Conservation (phyloP, 495 filamentous ascomycete genomes). For the Cetradonia linearis region DNA sequence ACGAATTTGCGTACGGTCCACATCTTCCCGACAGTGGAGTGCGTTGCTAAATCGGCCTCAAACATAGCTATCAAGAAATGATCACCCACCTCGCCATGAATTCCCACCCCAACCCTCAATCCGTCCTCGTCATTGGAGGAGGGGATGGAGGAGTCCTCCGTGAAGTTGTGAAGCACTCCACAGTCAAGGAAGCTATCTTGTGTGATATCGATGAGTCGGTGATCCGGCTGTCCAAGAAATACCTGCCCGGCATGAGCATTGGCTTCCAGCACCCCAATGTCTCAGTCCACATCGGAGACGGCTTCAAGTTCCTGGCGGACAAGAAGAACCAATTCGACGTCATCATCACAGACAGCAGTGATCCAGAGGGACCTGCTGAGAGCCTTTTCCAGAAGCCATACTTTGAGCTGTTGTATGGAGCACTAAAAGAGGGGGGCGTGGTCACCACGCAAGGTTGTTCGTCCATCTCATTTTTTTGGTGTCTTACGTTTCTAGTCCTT, state of each 20-base stretch:
- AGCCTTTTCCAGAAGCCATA: conserved; percentile 96
- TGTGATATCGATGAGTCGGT: conserved; percentile 99
- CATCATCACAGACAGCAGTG: conserved; percentile 97
- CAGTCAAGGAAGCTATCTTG: conserved; percentile 82
- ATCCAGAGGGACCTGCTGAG: conserved; percentile 95
- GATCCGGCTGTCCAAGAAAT: conserved; percentile 96
- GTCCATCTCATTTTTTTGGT: conserved; percentile 40
- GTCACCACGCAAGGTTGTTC: conserved; percentile 99
- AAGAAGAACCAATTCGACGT: conserved; percentile 95
- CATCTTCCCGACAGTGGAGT: neutral
- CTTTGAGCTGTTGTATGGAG: conserved; percentile 82
- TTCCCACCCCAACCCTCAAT: conserved; percentile 95
- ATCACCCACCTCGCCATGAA: conserved; percentile 98
- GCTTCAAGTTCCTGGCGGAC: conserved; percentile 92
- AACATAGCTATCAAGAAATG: conserved; percentile 89
- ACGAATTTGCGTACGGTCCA: conserved; percentile 74
- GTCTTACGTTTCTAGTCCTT: conserved; percentile 12
- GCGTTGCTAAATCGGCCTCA: conserved; percentile 7
- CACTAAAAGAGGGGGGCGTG: conserved; percentile 88
- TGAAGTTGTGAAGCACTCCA: conserved; percentile 96
- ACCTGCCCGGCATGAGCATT: conserved; percentile 87
- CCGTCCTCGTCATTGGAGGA: conserved; percentile 94
- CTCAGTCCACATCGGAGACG: conserved; percentile 84
- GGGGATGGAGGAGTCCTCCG: conserved; percentile 95
- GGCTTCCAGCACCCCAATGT: conserved; percentile 90